Base-by-base conservation (phyloP, 495 filamentous ascomycete genomes). In the Xylaria bambusicola region DNA sequence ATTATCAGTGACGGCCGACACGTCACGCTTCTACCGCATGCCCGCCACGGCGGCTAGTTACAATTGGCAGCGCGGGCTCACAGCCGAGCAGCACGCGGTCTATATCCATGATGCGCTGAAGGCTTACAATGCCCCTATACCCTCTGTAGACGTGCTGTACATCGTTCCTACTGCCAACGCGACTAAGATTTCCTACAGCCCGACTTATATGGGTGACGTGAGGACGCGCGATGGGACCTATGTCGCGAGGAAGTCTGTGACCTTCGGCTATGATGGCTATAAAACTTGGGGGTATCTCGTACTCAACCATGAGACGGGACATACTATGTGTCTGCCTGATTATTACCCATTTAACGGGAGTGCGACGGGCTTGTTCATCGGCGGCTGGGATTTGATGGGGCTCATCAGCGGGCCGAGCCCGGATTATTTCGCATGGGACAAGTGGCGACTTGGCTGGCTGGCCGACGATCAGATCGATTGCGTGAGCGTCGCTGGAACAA, bases 351-450 rank as follows among this genome's bases (percentile, higher is more conserved):
- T 65, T 8, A 56, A 62, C 50, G 62, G 63, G 12, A 56, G 64
- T 29, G 53, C 67, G 20, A 70, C 70, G 0, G 70, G 65, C 1
- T 44, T 64, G 17, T 68, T 54, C 44, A 67, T 72, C 31, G 70
- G 70, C n/a, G 65, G 70, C 9, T 72, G 70, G 70, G 65, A 72
- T 38, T 49, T 72, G 45, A 72, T 72, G 70, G 70, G 67, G 9
- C 63, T 68, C 15, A 68, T 72, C 26, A 68, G 64, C 45, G 70
- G 70, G 8, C 67, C 70, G 1, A 68, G 67, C 36, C 70, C 70
- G 15, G 70, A 72, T 47, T 72, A 68, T 33, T 72, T 72, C 17
- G 67, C 70, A 10, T 72, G 70, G 70, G 65, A 72, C 45, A 70
- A 72, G 60, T 72, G 70, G 70, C 60, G 67, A 17, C 26, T 72